Base-by-base conservation (phyloP, 495 filamentous ascomycete genomes). In the Immersiella caudata region DNA sequence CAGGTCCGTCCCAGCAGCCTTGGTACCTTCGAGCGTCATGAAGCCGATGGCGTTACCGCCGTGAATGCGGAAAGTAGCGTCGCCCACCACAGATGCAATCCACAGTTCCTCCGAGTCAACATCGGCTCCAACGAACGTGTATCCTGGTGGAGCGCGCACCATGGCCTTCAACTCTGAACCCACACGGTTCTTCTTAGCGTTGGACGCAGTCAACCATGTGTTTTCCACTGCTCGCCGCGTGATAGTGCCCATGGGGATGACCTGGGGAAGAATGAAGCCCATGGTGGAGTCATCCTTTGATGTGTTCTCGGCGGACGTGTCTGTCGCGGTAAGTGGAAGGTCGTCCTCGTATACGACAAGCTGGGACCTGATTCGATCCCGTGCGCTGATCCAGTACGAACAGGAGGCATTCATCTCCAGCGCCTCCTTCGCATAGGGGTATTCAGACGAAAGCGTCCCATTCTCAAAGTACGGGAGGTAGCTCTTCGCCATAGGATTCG, bases 51-150 rank as follows among this genome's bases (percentile, higher is more conserved):
- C 96, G 71, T 96, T 97, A 57, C 95, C 96, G 65, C 95, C 95
- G 69, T 99, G 95, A 2, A 98, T 80, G 69, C 90, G 88, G 77
- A 99, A 98, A 62, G 93, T 91, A 14, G 95, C 90, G 79, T 99
- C 95, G 22, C 95, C 95, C 33, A 99, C 88, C 5, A 99, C 85
- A 78, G 91, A 94, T 7, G 95, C 95, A 72, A 99, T 99, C 95
- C 95, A 99, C 33, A 99, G 84, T 78, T 99, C 95, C 76, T 99
- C 90, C n/a, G 94, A 97, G 73, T 99, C 95, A 7, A 99, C 95
- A 77, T 99, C 95, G 4, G 96, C 95, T 35, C 95, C 95, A 60
- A 99, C 95, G 77, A 99, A 97, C 61, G 84, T 88, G 69, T 97
- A 93, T 33, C 95, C 95, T 24, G 88, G 88, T 0, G 95, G 95